Conservation (phyloP, 371 early-diverging fungal genomes). For the Mucor plumbeus region DNA sequence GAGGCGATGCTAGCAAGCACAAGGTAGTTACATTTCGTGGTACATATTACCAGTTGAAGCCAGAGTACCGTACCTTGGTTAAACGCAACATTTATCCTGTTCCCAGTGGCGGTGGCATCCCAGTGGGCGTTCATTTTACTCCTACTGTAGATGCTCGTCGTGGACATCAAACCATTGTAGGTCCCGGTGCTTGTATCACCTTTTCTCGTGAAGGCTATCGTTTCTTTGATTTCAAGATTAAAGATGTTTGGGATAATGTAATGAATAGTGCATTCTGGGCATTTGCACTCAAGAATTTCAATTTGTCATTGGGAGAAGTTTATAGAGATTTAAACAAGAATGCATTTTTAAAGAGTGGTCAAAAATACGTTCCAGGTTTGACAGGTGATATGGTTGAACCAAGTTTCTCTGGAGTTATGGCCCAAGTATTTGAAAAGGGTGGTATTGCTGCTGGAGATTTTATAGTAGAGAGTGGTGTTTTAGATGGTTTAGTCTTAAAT, state of each 20-base stretch:
- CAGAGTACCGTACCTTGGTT: constrained; percentile 38
- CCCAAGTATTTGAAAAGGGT: constrained; percentile 49
- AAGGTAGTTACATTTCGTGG: constrained; percentile 47
- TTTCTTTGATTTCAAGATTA: constrained; percentile 41
- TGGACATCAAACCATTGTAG: constrained; percentile 49
- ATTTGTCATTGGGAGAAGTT: constrained; percentile 40
- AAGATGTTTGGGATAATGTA: constrained; percentile 36
- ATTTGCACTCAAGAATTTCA: constrained; percentile 42
- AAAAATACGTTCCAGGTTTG: constrained; percentile 35
- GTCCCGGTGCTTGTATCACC: constrained; percentile 53
- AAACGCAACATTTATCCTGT: constrained; percentile 50
- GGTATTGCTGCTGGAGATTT: constrained; percentile 46
- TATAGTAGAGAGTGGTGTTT: constrained; percentile 42
- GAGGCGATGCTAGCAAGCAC: constrained; percentile 35
- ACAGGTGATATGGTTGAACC: constrained; percentile 49
- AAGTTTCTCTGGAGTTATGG: constrained; percentile 51
- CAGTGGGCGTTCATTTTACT: constrained; percentile 50
- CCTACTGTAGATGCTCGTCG: constrained; percentile 48
- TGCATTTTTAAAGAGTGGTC: constrained; percentile 42
- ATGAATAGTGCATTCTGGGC: constrained; percentile 40
- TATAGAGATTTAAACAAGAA: constrained; percentile 43
- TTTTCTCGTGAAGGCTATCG: constrained; percentile 49
- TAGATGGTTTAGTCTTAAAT: constrained; percentile 44
- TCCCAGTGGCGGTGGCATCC: constrained; percentile 48
- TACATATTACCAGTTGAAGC: constrained; percentile 49